A percentile compares a stretch with the other conserved stretches of the same genome.
phyloP scores from a whole-genome alignment of 495 filamentous ascomycete genomes.

The Glutinoglossum americanum region DNA sequence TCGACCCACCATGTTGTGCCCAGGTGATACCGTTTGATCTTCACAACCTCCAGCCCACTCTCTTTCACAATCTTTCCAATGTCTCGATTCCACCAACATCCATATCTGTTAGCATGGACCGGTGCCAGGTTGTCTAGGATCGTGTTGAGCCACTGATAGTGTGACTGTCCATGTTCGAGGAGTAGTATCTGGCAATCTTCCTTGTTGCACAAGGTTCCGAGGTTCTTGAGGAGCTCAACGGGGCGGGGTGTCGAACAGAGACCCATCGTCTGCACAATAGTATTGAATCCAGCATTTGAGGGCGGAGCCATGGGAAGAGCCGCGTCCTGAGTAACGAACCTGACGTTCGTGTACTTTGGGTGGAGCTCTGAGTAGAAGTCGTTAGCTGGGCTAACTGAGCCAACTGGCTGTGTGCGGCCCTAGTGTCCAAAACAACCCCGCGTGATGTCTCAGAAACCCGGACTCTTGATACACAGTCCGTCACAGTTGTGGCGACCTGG shows the following conservation, averaged over 20 bases:
- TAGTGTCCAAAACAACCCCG: not conserved
- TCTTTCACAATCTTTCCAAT: constrained; percentile 57
- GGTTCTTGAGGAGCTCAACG: constrained; percentile 36
- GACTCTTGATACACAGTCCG: too few relatives aligned
- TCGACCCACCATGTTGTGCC: constrained; percentile 59
- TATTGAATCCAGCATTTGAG: constrained; percentile 43
- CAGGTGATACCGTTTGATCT: constrained; percentile 43
- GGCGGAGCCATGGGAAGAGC: constrained; percentile 6
- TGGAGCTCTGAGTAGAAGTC: constrained; percentile 15
- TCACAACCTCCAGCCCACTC: constrained; percentile 60
- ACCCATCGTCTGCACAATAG: constrained; percentile 79
- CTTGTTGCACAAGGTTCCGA: constrained; percentile 23
- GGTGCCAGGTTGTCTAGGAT: constrained; percentile 57
- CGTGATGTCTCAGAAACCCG: not conserved
- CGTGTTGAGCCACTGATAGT: constrained; percentile 56
- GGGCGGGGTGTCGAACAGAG: constrained; percentile 72
- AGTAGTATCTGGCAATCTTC: constrained; percentile 37
- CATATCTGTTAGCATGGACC: constrained; percentile 60
- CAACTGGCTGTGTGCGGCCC: not conserved
- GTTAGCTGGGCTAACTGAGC: not conserved
- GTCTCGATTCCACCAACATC: constrained; percentile 96
- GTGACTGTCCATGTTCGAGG: constrained; percentile 74
- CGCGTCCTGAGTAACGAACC: constrained; percentile 22
- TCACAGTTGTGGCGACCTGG: too few relatives aligned
- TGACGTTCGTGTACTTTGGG: constrained; percentile 22